phyloP scores from a whole-genome alignment of 78 protist species.

The Capsaspora owczarzaki region DNA sequence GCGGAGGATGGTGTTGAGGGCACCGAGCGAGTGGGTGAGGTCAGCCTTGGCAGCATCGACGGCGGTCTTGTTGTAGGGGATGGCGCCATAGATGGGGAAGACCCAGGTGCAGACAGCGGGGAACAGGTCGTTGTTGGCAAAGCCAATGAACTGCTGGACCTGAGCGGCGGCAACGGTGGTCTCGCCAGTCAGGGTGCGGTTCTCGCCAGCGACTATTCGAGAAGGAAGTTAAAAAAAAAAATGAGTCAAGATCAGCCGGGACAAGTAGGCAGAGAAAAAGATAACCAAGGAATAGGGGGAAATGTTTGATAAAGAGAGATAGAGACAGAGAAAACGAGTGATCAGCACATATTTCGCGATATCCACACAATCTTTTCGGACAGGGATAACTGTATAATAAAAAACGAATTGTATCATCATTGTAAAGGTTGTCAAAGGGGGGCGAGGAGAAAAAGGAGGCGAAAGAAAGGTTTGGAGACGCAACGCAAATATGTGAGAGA shows the following conservation, averaged over 20 bases:
- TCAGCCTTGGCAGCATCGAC: constrained; percentile 40
- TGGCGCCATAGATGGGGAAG: constrained; percentile 43
- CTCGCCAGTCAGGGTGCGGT: constrained; percentile 47
- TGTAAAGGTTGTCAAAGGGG: no score
- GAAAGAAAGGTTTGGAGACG: background rate
- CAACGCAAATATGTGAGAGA: background rate
- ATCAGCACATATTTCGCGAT: background rate
- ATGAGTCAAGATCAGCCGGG: no score
- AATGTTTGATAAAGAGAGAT: constrained; percentile 11
- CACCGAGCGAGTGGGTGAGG: constrained; percentile 24
- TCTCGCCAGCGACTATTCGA: no score
- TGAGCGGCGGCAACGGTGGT: constrained; percentile 41
- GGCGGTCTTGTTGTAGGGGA: constrained; percentile 19
- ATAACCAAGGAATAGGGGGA: no score
- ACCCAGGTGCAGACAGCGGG: constrained; percentile 29
- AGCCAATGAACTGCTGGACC: constrained; percentile 64
- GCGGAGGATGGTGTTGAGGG: constrained; percentile 33
- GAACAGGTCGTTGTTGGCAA: constrained; percentile 52
- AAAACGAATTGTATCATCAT: background rate
- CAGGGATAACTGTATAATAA: constrained; percentile 5
- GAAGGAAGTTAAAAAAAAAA: no score
- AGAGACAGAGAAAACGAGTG: background rate
- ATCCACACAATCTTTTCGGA: background rate
- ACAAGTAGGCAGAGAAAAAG: no score
- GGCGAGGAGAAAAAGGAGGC: no score